A percentile compares a stretch with the other conserved stretches of the same genome.
These are phyloP conservation scores for Phytophthora nicotianae DNA, from an alignment of 352 stramenopile genomes.

Conservation along the genomic window DNA sequence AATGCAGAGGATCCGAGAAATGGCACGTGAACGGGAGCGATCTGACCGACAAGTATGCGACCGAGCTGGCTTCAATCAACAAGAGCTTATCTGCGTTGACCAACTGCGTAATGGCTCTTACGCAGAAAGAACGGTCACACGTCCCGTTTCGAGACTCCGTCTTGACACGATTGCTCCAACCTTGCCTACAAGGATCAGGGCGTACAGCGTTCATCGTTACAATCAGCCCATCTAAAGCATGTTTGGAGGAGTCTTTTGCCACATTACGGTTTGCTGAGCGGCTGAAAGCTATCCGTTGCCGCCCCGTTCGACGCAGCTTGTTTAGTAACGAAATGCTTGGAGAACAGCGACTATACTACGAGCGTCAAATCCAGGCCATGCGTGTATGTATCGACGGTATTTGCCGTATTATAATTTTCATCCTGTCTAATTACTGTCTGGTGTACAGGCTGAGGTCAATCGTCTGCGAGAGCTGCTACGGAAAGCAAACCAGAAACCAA, in stretches of 20 bases:
- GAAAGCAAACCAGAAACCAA: conserved; percentile 39
- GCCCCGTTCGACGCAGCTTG: conserved; percentile 54
- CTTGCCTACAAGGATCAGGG: conserved; percentile 58
- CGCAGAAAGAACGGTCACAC: conserved; percentile 56
- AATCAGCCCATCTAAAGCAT: conserved; percentile 56
- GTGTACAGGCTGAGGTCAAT: conserved; percentile 54
- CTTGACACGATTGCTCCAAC: conserved; percentile 70
- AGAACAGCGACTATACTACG: conserved; percentile 68
- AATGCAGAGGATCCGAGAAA: conserved; percentile 65
- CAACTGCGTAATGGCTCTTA: conserved; percentile 77
- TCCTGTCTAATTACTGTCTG: not conserved
- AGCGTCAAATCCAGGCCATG: conserved; percentile 75
- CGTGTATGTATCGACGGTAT: conserved; percentile 36
- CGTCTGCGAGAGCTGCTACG: conserved; percentile 56
- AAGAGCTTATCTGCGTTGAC: conserved; percentile 76
- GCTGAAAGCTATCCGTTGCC: conserved; percentile 60
- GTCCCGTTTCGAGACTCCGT: conserved; percentile 74
- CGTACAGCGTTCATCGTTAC: conserved; percentile 73
- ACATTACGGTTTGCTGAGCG: conserved; percentile 76
- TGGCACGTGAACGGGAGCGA: conserved; percentile 66
- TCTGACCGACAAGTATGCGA: conserved; percentile 63
- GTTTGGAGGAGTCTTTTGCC: conserved; percentile 70
- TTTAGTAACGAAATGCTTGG: conserved; percentile 56
- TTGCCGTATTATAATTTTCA: not conserved
- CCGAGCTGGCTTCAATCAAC: conserved; percentile 71